A percentile compares a stretch with the other conserved stretches of the same genome.
These are phyloP conservation scores for Diphasiastrum complanatum DNA, from an alignment of 83 land plant species.

Conservation along the genomic window DNA sequence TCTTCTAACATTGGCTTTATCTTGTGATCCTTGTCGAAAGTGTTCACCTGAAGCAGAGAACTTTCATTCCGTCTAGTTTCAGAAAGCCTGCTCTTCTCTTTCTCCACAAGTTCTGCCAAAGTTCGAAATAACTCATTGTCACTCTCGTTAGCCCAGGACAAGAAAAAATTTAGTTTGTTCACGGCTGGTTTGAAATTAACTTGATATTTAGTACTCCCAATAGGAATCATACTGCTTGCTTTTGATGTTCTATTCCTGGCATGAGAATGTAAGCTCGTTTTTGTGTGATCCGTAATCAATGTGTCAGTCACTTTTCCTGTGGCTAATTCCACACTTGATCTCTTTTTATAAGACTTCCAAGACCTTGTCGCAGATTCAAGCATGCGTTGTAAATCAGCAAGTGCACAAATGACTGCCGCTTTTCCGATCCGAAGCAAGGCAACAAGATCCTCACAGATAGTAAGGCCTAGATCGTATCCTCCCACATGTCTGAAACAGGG, in stretches of 20 bases:
- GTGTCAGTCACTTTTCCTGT: neutral
- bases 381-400: constrained; percentile 59
- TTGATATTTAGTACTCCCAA: neutral
- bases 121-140: constrained; percentile 49
- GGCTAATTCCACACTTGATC: constrained; percentile 6
- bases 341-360: constrained; percentile 31
- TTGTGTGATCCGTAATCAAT: neutral
- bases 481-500: constrained; percentile 58
- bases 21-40: too few relatives aligned
- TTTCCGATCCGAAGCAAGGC: constrained; percentile 47
- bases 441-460: constrained; percentile 53
- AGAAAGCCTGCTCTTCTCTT: constrained; percentile 37
- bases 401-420: constrained; percentile 47
- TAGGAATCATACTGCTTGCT: constrained; percentile 1
- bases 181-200: constrained; percentile 44
- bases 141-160: constrained; percentile 91
- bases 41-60: too few relatives aligned
- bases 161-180: constrained; percentile 63
- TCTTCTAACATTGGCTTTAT: too few relatives aligned
- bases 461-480: constrained; percentile 38
- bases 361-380: constrained; percentile 45
- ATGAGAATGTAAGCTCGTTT: neutral
- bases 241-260: neutral
- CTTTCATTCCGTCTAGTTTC: too few relatives aligned
- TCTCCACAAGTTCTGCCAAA: constrained; percentile 40